Evolutionary conservation across 768 basidiomycete genomes (phyloP).

Genomic region (Lenzites betulinus): DNA sequence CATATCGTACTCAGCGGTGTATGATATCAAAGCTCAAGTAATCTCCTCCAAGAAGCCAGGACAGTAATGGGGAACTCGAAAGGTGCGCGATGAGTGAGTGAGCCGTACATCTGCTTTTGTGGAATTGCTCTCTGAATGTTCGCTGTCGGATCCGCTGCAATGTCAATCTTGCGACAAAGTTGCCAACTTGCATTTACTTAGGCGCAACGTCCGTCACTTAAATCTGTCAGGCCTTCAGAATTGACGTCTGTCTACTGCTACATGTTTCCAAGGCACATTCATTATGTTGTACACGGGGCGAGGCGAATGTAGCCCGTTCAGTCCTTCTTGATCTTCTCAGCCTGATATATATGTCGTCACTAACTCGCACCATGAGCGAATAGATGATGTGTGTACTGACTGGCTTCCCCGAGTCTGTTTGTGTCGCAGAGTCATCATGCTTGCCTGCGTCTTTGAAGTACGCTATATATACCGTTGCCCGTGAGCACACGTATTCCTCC

Average conservation of each 20-base stretch:
- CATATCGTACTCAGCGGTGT: too few species aligned
- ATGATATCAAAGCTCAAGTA: too few species aligned
- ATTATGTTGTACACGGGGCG: neutral
- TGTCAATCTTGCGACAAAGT: too few species aligned
- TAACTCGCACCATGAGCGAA: neutral
- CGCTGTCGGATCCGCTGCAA: too few species aligned
- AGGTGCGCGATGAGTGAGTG: too few species aligned
- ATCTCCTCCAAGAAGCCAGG: neutral
- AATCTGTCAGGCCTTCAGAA: too few species aligned
- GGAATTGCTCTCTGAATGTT: too few species aligned
- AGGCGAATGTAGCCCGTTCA: neutral
- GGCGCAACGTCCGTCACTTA: too few species aligned
- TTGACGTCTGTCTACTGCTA: too few species aligned
- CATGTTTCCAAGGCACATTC: too few species aligned
- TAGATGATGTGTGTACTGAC: neutral
- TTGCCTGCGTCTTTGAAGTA: slow-evolving; percentile 18
- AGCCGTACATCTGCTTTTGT: too few species aligned
- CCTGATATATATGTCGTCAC: neutral
- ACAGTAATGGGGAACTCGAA: neutral
- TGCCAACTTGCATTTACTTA: too few species aligned
- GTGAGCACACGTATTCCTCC: neutral
- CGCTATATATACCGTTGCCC: neutral
- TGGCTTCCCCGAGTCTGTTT: neutral
- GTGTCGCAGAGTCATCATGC: neutral
- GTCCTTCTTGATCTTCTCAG: slow-evolving; percentile 15